Conservation (phyloP, 805 yeast genomes). For the Candida gorgasii region DNA sequence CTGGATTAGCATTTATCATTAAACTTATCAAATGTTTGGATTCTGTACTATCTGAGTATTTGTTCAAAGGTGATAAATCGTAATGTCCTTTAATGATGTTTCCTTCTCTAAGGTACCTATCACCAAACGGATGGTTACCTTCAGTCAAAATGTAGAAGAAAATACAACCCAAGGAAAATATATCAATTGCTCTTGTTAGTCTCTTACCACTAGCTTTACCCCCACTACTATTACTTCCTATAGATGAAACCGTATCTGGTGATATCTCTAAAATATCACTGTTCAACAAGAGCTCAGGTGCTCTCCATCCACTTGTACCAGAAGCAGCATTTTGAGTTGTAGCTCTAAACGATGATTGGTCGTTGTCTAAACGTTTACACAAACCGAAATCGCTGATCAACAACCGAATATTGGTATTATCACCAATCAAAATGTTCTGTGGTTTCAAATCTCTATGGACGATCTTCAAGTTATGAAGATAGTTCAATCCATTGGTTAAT, state of each 20-base stretch:
- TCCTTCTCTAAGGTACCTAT: constrained; percentile 80
- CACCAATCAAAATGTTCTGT: constrained; percentile 85
- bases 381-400: constrained; percentile 94
- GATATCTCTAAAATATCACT: constrained; percentile 40
- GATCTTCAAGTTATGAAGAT: constrained; percentile 84
- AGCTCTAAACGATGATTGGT: constrained; percentile 90
- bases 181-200: constrained; percentile 86
- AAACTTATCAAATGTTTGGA: constrained; percentile 68
- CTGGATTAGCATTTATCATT: constrained; percentile 74
- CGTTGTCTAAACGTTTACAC: constrained; percentile 87
- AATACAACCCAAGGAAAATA: constrained; percentile 93
- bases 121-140: constrained; percentile 96
- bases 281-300: constrained; percentile 75
- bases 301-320: constrained; percentile 98
- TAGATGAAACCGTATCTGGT: constrained; percentile 38
- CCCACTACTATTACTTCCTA: constrained; percentile 11
- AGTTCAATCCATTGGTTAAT: constrained; percentile 80
- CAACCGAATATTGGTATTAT: constrained; percentile 51
- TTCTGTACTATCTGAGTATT: constrained; percentile 51
- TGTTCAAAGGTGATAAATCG: constrained; percentile 49
- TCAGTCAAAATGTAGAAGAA: constrained; percentile 81
- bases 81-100: constrained; percentile 74
- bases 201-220: constrained; percentile 55
- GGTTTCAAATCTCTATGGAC: constrained; percentile 96
- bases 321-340: constrained; percentile 86